These are phyloP conservation scores for Cladophialophora chaetospira DNA, from an alignment of 2,329 filamentous ascomycete genomes.

Conservation along the genomic window DNA sequence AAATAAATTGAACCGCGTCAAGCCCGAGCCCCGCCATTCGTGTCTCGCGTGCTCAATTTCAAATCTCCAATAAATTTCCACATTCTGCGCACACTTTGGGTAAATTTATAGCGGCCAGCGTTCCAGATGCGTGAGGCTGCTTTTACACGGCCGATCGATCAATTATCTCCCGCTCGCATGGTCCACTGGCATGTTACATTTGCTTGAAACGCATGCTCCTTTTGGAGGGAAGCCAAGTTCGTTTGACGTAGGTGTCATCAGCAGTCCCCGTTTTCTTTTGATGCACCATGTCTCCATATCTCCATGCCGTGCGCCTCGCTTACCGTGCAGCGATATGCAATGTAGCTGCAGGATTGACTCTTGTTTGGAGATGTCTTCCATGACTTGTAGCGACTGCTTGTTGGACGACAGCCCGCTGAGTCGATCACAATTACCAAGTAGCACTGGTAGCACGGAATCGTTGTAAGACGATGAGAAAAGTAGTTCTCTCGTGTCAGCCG, in stretches of 20 bases:
- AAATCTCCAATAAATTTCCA: background rate
- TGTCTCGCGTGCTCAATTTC: conserved; percentile 1
- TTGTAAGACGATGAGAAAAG: background rate
- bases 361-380: conserved; percentile 2
- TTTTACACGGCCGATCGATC: background rate
- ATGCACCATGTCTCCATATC: background rate
- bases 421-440: background rate
- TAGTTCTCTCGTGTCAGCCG: too few species aligned
- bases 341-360: background rate
- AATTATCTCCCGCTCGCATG: background rate
- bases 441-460: background rate
- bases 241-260: too few species aligned
- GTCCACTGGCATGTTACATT: background rate
- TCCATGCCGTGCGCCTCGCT: background rate
- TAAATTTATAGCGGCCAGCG: background rate
- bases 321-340: background rate
- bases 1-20: background rate
- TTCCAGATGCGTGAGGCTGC: background rate
- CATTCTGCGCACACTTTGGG: conserved; percentile 1
- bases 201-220: background rate
- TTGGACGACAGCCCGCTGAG: background rate
- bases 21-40: background rate
- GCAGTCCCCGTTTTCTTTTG: too few species aligned
- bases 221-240: background rate
- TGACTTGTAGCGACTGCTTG: background rate